Conservation (phyloP, 2,329 filamentous ascomycete species). For the Raffaelea deltoideospora region DNA sequence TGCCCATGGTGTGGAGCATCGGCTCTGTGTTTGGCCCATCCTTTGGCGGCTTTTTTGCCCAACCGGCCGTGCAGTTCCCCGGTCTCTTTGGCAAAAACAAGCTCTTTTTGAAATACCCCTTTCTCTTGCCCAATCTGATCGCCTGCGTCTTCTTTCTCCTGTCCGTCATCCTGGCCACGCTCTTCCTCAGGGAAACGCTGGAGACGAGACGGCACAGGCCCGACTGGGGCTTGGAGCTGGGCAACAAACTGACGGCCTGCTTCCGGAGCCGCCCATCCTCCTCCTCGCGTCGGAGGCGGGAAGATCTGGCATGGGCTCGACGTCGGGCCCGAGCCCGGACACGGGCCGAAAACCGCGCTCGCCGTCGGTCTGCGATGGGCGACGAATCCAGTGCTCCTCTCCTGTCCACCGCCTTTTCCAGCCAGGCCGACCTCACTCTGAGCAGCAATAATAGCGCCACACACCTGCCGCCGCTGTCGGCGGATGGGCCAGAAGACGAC, state of each 20-base stretch:
- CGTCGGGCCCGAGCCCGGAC: constrained; percentile 1
- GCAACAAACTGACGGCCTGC: constrained; percentile 41
- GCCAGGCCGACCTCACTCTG: constrained; percentile 15
- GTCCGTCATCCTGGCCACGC: constrained; percentile 54
- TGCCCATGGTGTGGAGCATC: constrained; percentile 81
- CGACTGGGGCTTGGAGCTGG: constrained; percentile 65
- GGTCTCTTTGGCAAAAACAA: constrained; percentile 48
- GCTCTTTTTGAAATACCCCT: constrained; percentile 66
- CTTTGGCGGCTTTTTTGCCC: constrained; percentile 75
- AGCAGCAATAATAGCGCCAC: too few relatives aligned
- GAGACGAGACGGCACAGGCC: constrained; percentile 49
- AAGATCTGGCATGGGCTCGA: neutral
- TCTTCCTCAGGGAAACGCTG: constrained; percentile 80
- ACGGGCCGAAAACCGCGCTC: constrained; percentile 14
- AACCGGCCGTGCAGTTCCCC: constrained; percentile 63
- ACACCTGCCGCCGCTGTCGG: too few relatives aligned
- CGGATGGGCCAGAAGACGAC: too few relatives aligned
- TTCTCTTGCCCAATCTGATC: constrained; percentile 70
- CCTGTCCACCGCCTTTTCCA: constrained; percentile 21
- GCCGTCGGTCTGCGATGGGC: constrained; percentile 34
- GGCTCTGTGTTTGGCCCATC: constrained; percentile 72
- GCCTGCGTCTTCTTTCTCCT: constrained; percentile 62
- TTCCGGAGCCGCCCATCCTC: constrained; percentile 10
- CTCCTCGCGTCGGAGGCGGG: too few relatives aligned
- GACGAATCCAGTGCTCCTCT: constrained; percentile 42